These are phyloP conservation scores for Filobasidium wieringae DNA, from an alignment of 768 basidiomycete species.

Conservation along the genomic window DNA sequence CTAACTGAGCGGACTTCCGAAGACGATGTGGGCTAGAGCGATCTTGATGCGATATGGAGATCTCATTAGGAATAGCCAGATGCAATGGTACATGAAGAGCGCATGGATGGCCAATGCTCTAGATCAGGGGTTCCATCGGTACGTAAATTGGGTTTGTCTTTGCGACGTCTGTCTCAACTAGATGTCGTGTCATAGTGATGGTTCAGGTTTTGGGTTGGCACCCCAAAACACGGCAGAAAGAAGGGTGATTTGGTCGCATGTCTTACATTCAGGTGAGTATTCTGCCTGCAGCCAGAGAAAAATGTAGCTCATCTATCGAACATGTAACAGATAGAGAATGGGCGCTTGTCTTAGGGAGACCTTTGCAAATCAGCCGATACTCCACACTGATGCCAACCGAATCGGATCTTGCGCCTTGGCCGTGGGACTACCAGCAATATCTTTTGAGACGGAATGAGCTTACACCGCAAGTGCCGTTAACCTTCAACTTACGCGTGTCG, in stretches of 20 bases:
- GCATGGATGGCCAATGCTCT: conserved; percentile 8
- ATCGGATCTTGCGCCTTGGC: conserved; percentile 3
- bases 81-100: conserved; percentile 8
- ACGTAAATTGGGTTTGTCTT: background rate
- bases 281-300: background rate
- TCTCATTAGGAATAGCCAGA: conserved; percentile 8
- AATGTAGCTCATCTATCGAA: background rate
- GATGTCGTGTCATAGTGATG: background rate
- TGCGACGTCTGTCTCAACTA: background rate
- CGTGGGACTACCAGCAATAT: conserved; percentile 11
- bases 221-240: conserved; percentile 8
- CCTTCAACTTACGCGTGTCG: background rate
- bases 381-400: conserved; percentile 11
- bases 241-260: conserved; percentile 10
- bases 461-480: conserved; percentile 5
- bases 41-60: conserved; percentile 9
- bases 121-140: conserved; percentile 11
- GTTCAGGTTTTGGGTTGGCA: conserved; percentile 2
- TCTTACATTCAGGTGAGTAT: conserved; percentile 8
- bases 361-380: conserved; percentile 8
- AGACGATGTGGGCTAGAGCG: conserved; percentile 8
- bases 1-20: background rate
- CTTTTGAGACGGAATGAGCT: conserved; percentile 6
- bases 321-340: conserved; percentile 11
- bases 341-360: conserved; percentile 9